Conservation (phyloP, 352 stramenopile species). For the Globisporangium nagaii region DNA sequence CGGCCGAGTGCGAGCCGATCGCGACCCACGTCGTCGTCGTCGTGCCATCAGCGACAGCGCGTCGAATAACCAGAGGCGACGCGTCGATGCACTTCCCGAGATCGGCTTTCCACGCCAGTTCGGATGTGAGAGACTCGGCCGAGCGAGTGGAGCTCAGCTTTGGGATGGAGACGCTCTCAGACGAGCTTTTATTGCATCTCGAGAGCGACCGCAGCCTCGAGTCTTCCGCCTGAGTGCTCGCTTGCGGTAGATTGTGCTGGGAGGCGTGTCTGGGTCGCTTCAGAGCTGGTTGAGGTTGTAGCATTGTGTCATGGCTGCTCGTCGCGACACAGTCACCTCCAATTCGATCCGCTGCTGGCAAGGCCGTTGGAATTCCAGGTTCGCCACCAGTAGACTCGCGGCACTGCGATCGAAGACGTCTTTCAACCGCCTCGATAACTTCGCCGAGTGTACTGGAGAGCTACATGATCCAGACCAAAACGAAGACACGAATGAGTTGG, state of each 20-base stretch:
- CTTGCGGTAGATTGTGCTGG: background rate
- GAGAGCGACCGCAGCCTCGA: background rate
- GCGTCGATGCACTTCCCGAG: constrained; percentile 61
- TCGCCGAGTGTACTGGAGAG: background rate
- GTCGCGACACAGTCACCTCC: too few relatives aligned
- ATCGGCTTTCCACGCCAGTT: constrained; percentile 26
- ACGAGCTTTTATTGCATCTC: constrained; percentile 23
- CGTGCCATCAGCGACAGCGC: background rate
- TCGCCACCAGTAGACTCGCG: background rate
- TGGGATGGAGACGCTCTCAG: background rate
- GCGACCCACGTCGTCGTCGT: constrained; percentile 20
- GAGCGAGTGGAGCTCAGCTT: background rate
- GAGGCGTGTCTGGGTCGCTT: background rate
- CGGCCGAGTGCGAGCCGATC: constrained; percentile 43
- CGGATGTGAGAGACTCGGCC: background rate
- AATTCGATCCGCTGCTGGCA: too few relatives aligned
- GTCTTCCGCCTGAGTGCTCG: background rate
- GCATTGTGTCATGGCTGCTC: background rate
- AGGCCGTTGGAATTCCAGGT: background rate
- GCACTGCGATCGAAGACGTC: background rate
- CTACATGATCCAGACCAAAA: background rate
- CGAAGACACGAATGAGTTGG: too few relatives aligned
- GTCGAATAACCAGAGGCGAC: constrained; percentile 43
- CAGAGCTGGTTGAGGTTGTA: background rate
- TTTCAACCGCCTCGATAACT: background rate